Conservation (phyloP, 2,329 filamentous ascomycete species). For the Ophioceras dolichostomum region DNA sequence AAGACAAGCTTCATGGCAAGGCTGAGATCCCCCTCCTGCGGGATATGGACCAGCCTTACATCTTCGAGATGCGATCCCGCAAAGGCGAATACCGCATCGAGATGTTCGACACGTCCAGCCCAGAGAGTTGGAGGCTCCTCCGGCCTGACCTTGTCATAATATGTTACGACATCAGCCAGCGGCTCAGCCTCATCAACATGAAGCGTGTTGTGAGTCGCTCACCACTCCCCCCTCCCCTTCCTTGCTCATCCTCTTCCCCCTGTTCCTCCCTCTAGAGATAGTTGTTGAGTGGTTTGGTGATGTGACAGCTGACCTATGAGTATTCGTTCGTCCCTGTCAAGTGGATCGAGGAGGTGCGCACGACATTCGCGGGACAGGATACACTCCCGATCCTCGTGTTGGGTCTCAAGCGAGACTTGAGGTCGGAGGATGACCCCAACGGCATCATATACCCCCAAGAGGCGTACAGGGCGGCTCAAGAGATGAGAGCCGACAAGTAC, state of each 20-base stretch:
- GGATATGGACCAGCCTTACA: constrained; percentile 48
- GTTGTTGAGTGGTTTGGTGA: too few species aligned
- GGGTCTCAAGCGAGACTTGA: constrained; percentile 48
- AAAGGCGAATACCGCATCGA: constrained; percentile 38
- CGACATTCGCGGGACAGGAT: constrained; percentile 32
- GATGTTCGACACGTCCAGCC: constrained; percentile 46
- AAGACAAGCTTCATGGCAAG: constrained; percentile 11
- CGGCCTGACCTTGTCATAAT: constrained; percentile 45
- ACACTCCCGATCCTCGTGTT: constrained; percentile 41
- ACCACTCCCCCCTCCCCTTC: not conserved
- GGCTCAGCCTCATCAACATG: constrained; percentile 45
- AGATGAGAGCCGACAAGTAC: constrained; percentile 49
- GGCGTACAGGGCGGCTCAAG: constrained; percentile 41
- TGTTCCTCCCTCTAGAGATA: not conserved
- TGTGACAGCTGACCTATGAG: too few species aligned
- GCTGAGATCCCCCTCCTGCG: constrained; percentile 35
- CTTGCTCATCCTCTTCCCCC: too few species aligned
- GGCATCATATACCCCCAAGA: constrained; percentile 51
- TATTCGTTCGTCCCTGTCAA: constrained; percentile 12
- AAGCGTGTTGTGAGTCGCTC: constrained; percentile 34
- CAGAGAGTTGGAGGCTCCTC: constrained; percentile 45
- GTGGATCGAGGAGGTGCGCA: constrained; percentile 46
- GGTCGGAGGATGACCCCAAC: constrained; percentile 45
- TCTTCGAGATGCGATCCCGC: constrained; percentile 39
- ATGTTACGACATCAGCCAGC: constrained; percentile 50